Evolutionary conservation across 2,329 filamentous ascomycete genomes (phyloP), one percentile per base, ranked within the genome.

Genomic region (Fusarium newnesense): DNA sequence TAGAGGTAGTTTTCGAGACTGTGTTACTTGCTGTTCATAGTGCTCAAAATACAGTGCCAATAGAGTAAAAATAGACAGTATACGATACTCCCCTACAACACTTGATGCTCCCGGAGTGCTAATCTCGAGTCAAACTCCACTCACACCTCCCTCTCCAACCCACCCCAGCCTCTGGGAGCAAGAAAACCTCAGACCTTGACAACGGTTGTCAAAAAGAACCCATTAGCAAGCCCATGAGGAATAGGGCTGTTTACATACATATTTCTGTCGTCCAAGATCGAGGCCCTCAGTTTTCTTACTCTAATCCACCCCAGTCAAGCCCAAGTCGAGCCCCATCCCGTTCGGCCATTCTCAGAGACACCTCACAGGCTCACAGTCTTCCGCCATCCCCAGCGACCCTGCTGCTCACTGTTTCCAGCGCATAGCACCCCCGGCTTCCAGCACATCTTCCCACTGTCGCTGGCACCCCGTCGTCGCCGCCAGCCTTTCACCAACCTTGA

Each of bases 101-200:
- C 67, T 70, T 44, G 66, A 80, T 78, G 75, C 67, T 73, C 66
- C 68, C 72, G 69, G 76, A 80, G 80, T 62, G 80, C 77, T 85
- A 84, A 85, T 85, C 83, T 85, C 81, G 79, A 79, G 70, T 73
- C 68, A 65, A 77, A 81, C 81, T 77, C 80, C 82, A 84, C 81
- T 79, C 83, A 84, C 80, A 83, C 83, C 79, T 76, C 73, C 74
- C 77, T 78, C n/a, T 26, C 72, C 75, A 69, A 72, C 70, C 74
- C 72, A 76, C 74, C 70, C 72, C 74, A 64, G 74, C 47, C 47
- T 19, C 18, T 36, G 16, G 12, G 32, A 26, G n/a, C 32, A 36
- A 52, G 32, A 52, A 52, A 52, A 52, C n/a, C n/a, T 36, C 18
- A 26, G 49, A 36, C 32, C 10, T 15, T 11, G 7, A 19, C 6